These are phyloP conservation scores for Leishmania turanica DNA, from an alignment of 208 protist species.

Conservation along the genomic window DNA sequence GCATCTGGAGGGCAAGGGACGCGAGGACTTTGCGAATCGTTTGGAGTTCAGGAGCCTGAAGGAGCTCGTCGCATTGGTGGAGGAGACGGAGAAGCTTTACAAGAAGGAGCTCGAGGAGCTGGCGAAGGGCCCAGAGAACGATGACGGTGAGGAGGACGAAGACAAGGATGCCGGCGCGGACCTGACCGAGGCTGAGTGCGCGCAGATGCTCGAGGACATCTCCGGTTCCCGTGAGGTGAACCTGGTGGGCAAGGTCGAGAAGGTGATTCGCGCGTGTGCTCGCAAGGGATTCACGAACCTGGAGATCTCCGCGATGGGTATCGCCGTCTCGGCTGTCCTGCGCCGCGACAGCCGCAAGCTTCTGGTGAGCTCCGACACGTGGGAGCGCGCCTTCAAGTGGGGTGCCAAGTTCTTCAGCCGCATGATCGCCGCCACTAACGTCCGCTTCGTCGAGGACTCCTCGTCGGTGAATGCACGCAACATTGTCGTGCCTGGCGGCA, in stretches of 20 bases:
- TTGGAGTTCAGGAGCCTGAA: conserved; percentile 62
- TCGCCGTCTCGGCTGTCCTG: conserved; percentile 43
- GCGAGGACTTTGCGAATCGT: conserved; percentile 48
- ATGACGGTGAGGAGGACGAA: conserved; percentile 39
- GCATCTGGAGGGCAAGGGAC: conserved; percentile 42
- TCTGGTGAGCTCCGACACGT: conserved; percentile 50
- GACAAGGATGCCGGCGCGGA: conserved; percentile 29
- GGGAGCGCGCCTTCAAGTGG: conserved; percentile 49
- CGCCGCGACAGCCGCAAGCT: conserved; percentile 52
- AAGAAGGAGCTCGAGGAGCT: conserved; percentile 40
- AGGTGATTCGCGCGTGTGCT: conserved; percentile 48
- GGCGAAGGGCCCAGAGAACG: conserved; percentile 38
- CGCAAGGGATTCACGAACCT: conserved; percentile 45
- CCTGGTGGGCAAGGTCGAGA: conserved; percentile 41
- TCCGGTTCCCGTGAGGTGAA: conserved; percentile 38
- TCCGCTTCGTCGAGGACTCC: conserved; percentile 45
- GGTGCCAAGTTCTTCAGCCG: conserved; percentile 40
- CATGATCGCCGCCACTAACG: conserved; percentile 42
- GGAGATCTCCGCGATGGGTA: conserved; percentile 56
- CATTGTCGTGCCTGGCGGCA: conserved; percentile 52
- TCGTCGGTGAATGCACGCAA: conserved; percentile 29
- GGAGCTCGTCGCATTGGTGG: conserved; percentile 44
- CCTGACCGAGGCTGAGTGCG: conserved; percentile 35
- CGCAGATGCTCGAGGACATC: conserved; percentile 29
- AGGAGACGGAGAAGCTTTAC: conserved; percentile 27